Evolutionary conservation across 306 rosid species (phyloP), one percentile per base, ranked within the genome.

Genomic region (Lablab purpureus): DNA sequence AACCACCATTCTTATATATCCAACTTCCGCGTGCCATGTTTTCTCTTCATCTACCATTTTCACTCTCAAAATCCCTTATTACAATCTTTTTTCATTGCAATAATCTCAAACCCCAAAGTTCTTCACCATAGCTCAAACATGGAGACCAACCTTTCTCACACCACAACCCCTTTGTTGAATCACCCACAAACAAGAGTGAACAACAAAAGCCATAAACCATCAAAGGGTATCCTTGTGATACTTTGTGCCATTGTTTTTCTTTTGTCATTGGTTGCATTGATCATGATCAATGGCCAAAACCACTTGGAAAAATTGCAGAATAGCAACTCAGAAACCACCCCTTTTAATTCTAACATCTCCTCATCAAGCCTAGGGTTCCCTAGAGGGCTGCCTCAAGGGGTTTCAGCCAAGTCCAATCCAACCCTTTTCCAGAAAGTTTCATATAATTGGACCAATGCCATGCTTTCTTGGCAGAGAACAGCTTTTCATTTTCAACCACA

Each of bases 401-500:
- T 90, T 0, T 93, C 98, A 18, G 81, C 91, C 13, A 90, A 93
- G 74, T 91, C 97, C 15, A 71, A 87, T n/a, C 91, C 93, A 14
- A 36, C 37, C 2, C 2, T 80, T 68, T 78, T 80, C 37, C 27
- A 49, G 0, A 62, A 37, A 47, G 63, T 62, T 36, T 76, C 94
- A 0, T 91, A 51, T 56, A 85, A 90, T 67, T 94, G 98, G 97
- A 94, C 98, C 4, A 84, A 89, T 51, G 96, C 94, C 13, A 94
- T 94, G 98, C 77, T 94, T 36, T 86, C 92, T 67, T 94, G 97
- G 95, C 97, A 94, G 78, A 71, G 97, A 87, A 89, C 98, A 13
- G 82, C 98, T 34, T 91, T 76, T 75, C 98, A 94, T 47, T 94
- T 94, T 83, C 98, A 94, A 78, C 98, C 97, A 0, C 73, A 87